Base-by-base conservation (phyloP, 192 early-diverging fungal genomes). In the Coemansia sp. region DNA sequence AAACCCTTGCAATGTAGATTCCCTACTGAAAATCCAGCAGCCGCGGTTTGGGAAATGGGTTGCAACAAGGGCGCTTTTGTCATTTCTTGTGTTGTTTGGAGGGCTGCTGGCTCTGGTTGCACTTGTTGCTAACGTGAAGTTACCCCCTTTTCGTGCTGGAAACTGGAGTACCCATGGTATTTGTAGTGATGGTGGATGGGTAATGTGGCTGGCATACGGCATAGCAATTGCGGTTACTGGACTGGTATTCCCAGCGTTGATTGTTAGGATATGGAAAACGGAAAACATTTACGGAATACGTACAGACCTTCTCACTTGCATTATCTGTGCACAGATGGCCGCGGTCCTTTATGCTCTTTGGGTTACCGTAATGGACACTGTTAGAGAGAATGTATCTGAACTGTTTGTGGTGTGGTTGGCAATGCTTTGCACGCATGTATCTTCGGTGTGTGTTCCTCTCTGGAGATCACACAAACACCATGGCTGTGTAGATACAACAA, bases 131-230 rank as follows among this genome's bases (percentile, higher is more conserved):
- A 71, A 57, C 45, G 17, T 58, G 11, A 48, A n/a, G 11, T 65
- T 65, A 49, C 46, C 44, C 8, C 7, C 9, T 12, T 66, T 63
- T 39, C 59, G 16, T 8, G 10, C 56, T 12, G 25, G 22, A n/a
- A 12, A 20, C 16, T 14, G 22, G 8, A 48, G 32, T 42, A 38
- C 41, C 7, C 67, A 40, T n/a, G 17, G 51, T 49, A 66, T 70
- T 0, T 80, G 77, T 38, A n/a, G 48, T 10, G 63, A 55, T 12
- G 58, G 48, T 25, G 69, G 73, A 12, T 81, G 78, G 78, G 70
- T 56, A 16, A 32, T 69, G 63, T 81, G 78, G 78, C 67, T 67
- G 7, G 69, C 67, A 4, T 81, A 81, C 42, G 64, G 73, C 37
- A 46, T 66, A 12, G 68, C 77, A 13, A 50, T 69, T 25, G 48